phyloP scores from a whole-genome alignment of 768 basidiomycete genomes.

The Russula griseocarnosa region DNA sequence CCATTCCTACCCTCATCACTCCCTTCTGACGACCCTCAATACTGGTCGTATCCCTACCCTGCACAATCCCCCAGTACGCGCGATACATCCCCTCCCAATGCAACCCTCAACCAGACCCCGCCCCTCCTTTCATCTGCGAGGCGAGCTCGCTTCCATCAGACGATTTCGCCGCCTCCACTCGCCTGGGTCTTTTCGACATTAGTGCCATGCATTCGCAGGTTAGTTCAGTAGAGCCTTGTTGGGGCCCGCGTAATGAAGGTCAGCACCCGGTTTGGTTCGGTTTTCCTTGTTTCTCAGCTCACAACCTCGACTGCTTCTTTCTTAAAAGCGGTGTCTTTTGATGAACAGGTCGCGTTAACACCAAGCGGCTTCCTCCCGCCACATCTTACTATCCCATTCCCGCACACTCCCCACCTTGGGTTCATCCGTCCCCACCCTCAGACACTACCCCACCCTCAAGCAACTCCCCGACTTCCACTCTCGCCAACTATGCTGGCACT shows the following conservation, averaged over 20 bases:
- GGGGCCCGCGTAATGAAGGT: constrained; percentile 18
- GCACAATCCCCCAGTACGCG: neutral
- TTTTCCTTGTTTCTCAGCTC: neutral
- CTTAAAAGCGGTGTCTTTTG: neutral
- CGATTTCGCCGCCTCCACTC: constrained; percentile 3
- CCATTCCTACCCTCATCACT: constrained; percentile 6
- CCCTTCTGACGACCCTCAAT: constrained; percentile 20
- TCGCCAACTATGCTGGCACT: neutral
- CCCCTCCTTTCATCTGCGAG: constrained; percentile 9
- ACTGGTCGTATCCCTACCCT: constrained; percentile 21
- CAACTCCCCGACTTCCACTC: constrained; percentile 14
- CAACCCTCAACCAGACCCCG: neutral
- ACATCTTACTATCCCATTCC: constrained; percentile 17
- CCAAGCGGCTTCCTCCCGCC: constrained; percentile 10
- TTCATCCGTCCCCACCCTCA: constrained; percentile 18
- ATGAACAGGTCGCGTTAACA: neutral
- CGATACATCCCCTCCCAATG: constrained; percentile 22
- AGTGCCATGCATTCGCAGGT: constrained; percentile 12
- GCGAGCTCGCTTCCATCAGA: neutral
- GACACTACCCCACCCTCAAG: constrained; percentile 12
- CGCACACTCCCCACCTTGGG: constrained; percentile 18
- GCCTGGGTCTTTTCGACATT: constrained; percentile 20
- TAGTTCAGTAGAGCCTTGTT: constrained; percentile 8
- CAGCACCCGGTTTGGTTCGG: neutral
- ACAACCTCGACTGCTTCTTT: neutral